Evolutionary conservation across 192 early-diverging fungal species (phyloP).

Genomic region (Gamsiella multidivaricata): DNA sequence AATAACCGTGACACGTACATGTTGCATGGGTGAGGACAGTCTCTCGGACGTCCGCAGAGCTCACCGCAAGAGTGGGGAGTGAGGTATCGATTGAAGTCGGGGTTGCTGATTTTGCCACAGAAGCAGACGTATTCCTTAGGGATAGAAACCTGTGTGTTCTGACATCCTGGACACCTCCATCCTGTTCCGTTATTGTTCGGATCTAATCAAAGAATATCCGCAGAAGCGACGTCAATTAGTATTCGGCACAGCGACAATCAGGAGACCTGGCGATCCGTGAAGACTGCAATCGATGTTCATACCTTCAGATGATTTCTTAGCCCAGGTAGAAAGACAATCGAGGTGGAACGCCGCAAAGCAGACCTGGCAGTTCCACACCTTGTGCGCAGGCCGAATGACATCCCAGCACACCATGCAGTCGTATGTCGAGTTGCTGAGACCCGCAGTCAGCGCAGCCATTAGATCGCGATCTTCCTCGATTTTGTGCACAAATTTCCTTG

Average conservation of each 20-base stretch:
- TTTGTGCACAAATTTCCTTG: conserved; percentile 44
- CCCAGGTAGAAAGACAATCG: conserved; percentile 87
- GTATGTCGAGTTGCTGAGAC: conserved; percentile 76
- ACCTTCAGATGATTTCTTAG: conserved; percentile 69
- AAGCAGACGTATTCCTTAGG: conserved; percentile 88
- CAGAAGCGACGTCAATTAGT: too few relatives aligned
- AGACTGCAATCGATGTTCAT: not conserved
- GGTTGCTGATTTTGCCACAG: conserved; percentile 82
- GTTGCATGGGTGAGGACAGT: conserved; percentile 84
- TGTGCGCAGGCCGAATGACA: conserved; percentile 72
- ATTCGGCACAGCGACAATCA: too few relatives aligned
- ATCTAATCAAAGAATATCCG: conserved; percentile 44
- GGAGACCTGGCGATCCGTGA: too few relatives aligned
- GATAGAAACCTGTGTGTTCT: conserved; percentile 70
- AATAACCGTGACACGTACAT: conserved; percentile 57
- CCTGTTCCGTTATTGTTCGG: conserved; percentile 37
- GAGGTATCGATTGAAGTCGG: conserved; percentile 68
- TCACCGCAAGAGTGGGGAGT: conserved; percentile 90
- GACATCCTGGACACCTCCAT: conserved; percentile 96
- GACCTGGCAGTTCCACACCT: conserved; percentile 85
- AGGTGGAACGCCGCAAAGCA: conserved; percentile 95
- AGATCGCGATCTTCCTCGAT: conserved; percentile 64
- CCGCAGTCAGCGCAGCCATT: conserved; percentile 69
- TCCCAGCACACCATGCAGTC: conserved; percentile 99
- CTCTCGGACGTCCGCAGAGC: conserved; percentile 71